phyloP scores from a whole-genome alignment of 768 basidiomycete genomes.

The Amanita muscaria region DNA sequence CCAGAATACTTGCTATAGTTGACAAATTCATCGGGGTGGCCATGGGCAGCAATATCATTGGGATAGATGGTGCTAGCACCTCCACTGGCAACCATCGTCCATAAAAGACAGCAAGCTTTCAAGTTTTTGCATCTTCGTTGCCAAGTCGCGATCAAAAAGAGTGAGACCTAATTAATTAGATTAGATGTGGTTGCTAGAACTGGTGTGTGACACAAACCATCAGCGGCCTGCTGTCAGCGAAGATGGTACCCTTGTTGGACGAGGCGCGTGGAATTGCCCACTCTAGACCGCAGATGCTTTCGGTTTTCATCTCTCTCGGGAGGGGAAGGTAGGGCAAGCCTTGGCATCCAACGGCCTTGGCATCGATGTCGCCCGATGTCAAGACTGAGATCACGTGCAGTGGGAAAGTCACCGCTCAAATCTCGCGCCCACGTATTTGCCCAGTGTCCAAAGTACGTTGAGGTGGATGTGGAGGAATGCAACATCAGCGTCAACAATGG shows the following conservation, averaged over 20 bases:
- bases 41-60: constrained; percentile 83
- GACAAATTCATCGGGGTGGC: constrained; percentile 94
- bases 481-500: too few relatives aligned
- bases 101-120: constrained; percentile 98
- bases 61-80: constrained; percentile 65
- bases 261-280: constrained; percentile 93
- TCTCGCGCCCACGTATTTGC: too few relatives aligned
- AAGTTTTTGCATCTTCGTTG: constrained; percentile 97
- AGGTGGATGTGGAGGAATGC: too few relatives aligned
- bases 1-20: constrained; percentile 99
- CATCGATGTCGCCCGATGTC: constrained; percentile 79
- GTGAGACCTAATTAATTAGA: constrained; percentile 54
- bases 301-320: constrained; percentile 92
- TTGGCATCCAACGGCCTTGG: constrained; percentile 90
- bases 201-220: constrained; percentile 50
- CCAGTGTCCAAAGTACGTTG: too few relatives aligned
- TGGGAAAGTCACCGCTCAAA: too few relatives aligned
- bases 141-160: constrained; percentile 94
- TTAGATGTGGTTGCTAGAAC: not conserved
- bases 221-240: constrained; percentile 91
- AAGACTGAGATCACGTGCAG: constrained; percentile 1
- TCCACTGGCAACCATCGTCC: constrained; percentile 99
- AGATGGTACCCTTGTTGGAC: constrained; percentile 40
- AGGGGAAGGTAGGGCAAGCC: constrained; percentile 86
- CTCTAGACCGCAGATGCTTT: constrained; percentile 95